phyloP scores from a whole-genome alignment of 306 rosid genomes.

The Casuarina glauca region DNA sequence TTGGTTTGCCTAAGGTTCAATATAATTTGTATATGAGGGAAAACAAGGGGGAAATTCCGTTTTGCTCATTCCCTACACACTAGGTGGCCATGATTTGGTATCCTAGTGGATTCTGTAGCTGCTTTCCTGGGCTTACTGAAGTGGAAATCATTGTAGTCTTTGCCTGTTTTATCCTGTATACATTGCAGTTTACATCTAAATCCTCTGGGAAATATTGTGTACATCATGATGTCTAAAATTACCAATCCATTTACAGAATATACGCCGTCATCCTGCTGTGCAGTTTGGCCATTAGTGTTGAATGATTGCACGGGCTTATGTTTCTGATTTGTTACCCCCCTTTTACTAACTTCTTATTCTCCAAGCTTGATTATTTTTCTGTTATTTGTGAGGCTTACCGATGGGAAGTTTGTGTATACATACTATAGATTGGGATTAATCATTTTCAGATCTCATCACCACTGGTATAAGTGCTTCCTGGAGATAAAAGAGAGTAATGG shows the following conservation, averaged over 20 bases:
- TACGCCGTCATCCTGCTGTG: neutral
- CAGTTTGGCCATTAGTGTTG: neutral
- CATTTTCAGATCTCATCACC: neutral
- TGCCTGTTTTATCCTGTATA: neutral
- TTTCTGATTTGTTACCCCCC: neutral
- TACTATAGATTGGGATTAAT: constrained; percentile 7
- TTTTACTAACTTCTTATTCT: neutral
- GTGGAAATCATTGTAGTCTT: neutral
- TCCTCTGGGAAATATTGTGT: neutral
- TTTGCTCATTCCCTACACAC: neutral
- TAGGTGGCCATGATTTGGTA: neutral
- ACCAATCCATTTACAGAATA: neutral
- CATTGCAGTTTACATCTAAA: neutral
- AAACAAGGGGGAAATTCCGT: neutral
- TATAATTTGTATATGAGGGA: too few species aligned
- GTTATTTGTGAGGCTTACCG: neutral
- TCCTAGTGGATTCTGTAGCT: neutral
- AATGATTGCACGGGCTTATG: neutral
- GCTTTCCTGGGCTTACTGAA: neutral
- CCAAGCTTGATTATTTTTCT: neutral
- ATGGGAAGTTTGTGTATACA: neutral
- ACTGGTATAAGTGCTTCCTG: neutral
- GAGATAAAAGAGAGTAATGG: constrained; percentile 17
- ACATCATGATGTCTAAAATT: neutral
- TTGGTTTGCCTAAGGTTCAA: neutral